phyloP scores from a whole-genome alignment of 169 alveolate species.

The Plasmodium gonderi region DNA sequence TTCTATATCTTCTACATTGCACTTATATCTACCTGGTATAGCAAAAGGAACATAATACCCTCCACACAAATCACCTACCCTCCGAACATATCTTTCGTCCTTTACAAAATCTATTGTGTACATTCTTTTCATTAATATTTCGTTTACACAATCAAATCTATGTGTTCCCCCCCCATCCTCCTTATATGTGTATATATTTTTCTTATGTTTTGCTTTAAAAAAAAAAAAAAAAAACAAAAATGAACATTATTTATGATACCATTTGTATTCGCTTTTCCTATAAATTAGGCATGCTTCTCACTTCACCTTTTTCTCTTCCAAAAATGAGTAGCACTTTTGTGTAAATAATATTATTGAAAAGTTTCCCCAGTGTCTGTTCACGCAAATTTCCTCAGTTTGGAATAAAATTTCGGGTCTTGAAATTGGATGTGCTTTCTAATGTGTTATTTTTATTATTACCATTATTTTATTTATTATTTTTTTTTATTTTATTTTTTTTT shows the following conservation, averaged over 20 bases:
- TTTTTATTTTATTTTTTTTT: too few relatives aligned
- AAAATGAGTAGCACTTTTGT: too few relatives aligned
- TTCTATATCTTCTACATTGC: constrained; percentile 58
- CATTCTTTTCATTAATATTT: constrained; percentile 1
- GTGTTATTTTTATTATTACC: too few relatives aligned
- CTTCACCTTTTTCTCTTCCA: not conserved
- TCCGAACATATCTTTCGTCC: constrained; percentile 18
- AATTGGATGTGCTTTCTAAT: not conserved
- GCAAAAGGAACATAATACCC: constrained; percentile 43
- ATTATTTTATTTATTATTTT: too few relatives aligned
- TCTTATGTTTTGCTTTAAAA: not conserved
- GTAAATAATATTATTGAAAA: too few relatives aligned
- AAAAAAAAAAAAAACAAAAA: not conserved
- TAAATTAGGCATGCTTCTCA: not conserved
- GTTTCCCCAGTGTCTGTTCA: too few relatives aligned
- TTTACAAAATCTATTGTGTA: constrained; percentile 38
- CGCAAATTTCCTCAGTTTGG: too few relatives aligned
- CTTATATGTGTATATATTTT: too few relatives aligned
- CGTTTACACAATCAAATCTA: too few relatives aligned
- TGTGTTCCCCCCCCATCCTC: too few relatives aligned
- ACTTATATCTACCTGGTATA: constrained; percentile 52
- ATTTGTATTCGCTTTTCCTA: not conserved
- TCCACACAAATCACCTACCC: constrained; percentile 65
- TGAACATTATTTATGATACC: not conserved
- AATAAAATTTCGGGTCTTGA: too few relatives aligned